Evolutionary conservation across 129 eudicot species (phyloP).

Genomic region (Ambrosia trifida): DNA sequence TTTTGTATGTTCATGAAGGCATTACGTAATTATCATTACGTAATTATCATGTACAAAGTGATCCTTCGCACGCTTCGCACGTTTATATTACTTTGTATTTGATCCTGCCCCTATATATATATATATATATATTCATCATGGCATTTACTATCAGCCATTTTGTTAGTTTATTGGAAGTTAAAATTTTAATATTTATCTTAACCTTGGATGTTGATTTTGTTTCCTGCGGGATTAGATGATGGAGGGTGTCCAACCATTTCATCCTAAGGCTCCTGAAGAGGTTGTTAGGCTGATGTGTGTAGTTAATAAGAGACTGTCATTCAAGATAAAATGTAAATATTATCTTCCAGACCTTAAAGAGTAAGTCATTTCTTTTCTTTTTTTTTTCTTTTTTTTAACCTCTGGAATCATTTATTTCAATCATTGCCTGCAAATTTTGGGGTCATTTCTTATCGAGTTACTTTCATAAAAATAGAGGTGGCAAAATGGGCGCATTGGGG

Average conservation of each 20-base stretch:
- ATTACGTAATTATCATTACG: too few species aligned
- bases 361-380: too few species aligned
- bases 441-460: neutral
- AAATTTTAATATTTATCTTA: neutral
- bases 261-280: conserved; percentile 77
- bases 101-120: too few species aligned
- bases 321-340: conserved; percentile 71
- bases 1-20: too few species aligned
- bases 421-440: conserved; percentile 6
- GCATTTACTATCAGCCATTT: neutral
- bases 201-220: conserved; percentile 15
- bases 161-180: conserved; percentile 8
- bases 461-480: neutral
- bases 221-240: conserved; percentile 63
- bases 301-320: conserved; percentile 68
- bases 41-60: too few species aligned
- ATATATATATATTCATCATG: neutral
- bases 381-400: neutral
- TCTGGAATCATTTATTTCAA: neutral
- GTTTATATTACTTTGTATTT: too few species aligned
- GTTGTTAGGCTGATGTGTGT: conserved; percentile 64
- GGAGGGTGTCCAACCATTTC: conserved; percentile 85
- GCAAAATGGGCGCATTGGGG: neutral
- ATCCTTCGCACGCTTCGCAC: too few species aligned
- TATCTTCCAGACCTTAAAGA: conserved; percentile 80